Evolutionary conservation across 257 asterid species (phyloP).

Genomic region (Solanum etuberosum): DNA sequence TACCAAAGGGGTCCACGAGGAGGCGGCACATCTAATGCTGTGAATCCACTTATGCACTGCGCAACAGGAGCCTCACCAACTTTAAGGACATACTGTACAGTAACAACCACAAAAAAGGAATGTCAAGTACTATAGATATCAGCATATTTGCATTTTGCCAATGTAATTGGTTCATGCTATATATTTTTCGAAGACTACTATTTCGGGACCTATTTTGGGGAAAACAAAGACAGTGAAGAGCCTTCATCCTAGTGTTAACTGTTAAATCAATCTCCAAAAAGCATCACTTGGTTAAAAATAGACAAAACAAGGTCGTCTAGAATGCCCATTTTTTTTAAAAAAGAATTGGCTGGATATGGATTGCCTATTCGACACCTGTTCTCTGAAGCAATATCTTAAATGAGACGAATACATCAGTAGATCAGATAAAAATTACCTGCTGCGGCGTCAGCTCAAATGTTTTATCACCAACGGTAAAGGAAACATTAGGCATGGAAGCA

Average conservation of each 20-base stretch:
- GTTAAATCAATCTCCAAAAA: background rate
- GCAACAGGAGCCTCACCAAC: slow-evolving; percentile 66
- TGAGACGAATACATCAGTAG: background rate
- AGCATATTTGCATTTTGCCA: background rate
- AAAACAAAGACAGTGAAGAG: background rate
- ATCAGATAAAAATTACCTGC: slow-evolving; percentile 31
- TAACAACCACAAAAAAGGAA: background rate
- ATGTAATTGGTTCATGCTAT: background rate
- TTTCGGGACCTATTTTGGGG: background rate
- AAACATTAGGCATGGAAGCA: slow-evolving; percentile 55
- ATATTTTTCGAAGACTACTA: background rate
- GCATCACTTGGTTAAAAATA: background rate
- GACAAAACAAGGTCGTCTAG: background rate
- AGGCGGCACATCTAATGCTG: slow-evolving; percentile 72
- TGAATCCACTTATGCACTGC: slow-evolving; percentile 80
- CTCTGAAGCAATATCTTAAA: background rate
- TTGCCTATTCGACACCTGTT: background rate
- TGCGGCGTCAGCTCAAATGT: slow-evolving; percentile 54
- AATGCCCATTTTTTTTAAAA: background rate
- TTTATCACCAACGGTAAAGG: slow-evolving; percentile 58
- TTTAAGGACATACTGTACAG: slow-evolving; percentile 57
- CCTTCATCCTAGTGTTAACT: background rate
- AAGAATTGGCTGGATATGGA: background rate
- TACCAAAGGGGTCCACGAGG: slow-evolving; percentile 96
- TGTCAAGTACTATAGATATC: background rate